Evolutionary conservation across 2,329 filamentous ascomycete genomes (phyloP), one percentile per base, ranked within the genome.

Genomic region (Aspergillus niger): DNA sequence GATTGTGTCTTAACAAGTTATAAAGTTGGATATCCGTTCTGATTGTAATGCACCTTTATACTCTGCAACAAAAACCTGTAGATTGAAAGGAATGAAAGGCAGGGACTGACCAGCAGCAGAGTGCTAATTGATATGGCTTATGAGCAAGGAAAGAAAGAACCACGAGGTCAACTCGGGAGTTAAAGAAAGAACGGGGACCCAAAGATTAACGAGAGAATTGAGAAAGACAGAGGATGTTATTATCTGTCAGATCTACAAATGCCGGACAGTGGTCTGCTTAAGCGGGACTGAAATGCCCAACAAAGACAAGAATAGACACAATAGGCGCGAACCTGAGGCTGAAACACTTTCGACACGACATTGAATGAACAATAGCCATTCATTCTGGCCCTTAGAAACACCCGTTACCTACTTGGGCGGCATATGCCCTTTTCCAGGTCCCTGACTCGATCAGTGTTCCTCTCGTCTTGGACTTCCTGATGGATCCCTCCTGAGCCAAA

Each of bases 81-180:
- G 54, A 41, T 47, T 41, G 24, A 54, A 64, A 54, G 53, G 36
- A 60, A 63, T 61, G 63, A 66, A 58, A 63, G 67, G 62, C 62
- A 50, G 41, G 13, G 10, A 63, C 66, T 68, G 67, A 57, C 68
- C 72, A 71, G 68, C 70, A 71, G 70, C 58, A 68, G 61, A 63
- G 62, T 62, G 57, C 67, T 60, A 54, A 59, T 54, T 67, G 68
- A 67, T 64, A 67, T 67, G 68, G 63, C 69, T 65, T 63, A 71
- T 58, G 58, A 63, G 59, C 49, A 51, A 57, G 20, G 61, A 67
- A 65, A 69, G 61, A 70, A 63, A 65, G 63, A 68, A 57, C 60
- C 50, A 61, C 56, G 65, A 70, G 67, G 63, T 64, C 65, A 63
- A 69, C 63, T 67, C 66, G 67, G 67, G 65, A 36, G 55, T 58